Evolutionary conservation across 2,329 filamentous ascomycete genomes (phyloP).

Genomic region (Aspergillus pseudonomiae): DNA sequence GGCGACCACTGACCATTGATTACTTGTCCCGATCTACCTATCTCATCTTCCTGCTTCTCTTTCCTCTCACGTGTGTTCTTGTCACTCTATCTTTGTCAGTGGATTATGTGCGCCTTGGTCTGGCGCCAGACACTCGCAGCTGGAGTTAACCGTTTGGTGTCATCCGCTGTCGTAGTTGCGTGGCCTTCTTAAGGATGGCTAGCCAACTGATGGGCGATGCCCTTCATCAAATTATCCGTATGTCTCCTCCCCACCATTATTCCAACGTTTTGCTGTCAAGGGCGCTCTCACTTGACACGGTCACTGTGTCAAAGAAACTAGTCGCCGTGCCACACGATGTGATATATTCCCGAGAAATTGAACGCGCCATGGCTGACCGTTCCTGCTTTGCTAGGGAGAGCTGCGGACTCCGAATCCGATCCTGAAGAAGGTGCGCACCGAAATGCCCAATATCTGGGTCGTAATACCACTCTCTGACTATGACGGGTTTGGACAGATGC

Average conservation of each 20-base stretch:
- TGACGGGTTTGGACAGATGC: constrained; percentile 51
- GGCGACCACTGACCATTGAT: constrained; percentile 11
- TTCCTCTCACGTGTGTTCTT: neutral
- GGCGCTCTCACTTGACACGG: neutral
- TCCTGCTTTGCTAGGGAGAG: constrained; percentile 34
- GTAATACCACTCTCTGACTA: constrained; percentile 20
- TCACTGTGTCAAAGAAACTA: neutral
- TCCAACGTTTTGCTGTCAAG: neutral
- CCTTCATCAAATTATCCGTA: constrained; percentile 41
- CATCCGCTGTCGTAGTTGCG: constrained; percentile 27
- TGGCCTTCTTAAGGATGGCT: constrained; percentile 37
- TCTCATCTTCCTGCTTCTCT: neutral
- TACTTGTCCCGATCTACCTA: constrained; percentile 5
- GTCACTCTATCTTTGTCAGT: constrained; percentile 15
- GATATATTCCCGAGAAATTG: too few species aligned
- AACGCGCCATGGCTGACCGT: constrained; percentile 2
- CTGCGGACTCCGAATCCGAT: constrained; percentile 39
- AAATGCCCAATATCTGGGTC: constrained; percentile 11
- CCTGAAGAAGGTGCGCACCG: constrained; percentile 42
- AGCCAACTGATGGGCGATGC: constrained; percentile 39
- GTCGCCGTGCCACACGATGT: neutral
- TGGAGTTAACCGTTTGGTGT: constrained; percentile 37
- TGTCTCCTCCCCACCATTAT: constrained; percentile 17
- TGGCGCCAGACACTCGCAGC: constrained; percentile 36
- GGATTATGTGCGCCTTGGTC: constrained; percentile 40